Base-by-base conservation (phyloP, 2,329 filamentous ascomycete species). In the Tolypocladium cylindrosporum region DNA sequence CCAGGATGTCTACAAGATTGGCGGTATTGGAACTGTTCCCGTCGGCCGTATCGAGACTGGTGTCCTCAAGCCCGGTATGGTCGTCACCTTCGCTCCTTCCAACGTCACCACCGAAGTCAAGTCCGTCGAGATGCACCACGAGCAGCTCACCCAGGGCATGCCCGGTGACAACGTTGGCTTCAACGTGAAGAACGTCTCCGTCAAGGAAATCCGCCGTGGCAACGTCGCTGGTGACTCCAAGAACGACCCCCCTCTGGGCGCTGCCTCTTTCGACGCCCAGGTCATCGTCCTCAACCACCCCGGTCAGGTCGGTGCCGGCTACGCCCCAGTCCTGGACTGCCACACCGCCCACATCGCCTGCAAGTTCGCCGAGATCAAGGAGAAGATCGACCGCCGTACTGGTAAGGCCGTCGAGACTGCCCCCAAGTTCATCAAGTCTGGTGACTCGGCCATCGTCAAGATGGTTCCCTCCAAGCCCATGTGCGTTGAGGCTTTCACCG, bases 151-250 rank as follows among this genome's bases (percentile, higher is more conserved):
- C 67, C 88, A 96, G 86, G 94, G 94, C 90, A 75, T 90, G 68
- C 94, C 94, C 75, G 94, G 94, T 88, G 94, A 99, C 90, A 99
- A 99, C 86, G 94, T 99, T 79, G 94, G 94, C 73, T 99, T 99
- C 92, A 99, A 99, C 90, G 93, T 99, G 83, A 99, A 99, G 92
- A 99, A 99, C 94, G 94, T 99, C 74, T 97, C 94, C 80, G 94
- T 99, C 83, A 99, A 99, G 92, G 94, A 99, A 79, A 96, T 99
- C 76, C 94, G 94, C 82, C 94, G 94, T 96, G 94, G 94, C 76
- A 97, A 99, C 88, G 94, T 99, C 72, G 90, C 90, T 74, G 91
- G 91, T 91, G 94, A 99, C 91, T 93, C 90, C 87, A 99, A 99
- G 92, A 95, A 96, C 85, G 94, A 99, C 84, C 94, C 94, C 72